Conservation (phyloP, 2,329 filamentous ascomycete species). For the Metarhizium anisopliae region DNA sequence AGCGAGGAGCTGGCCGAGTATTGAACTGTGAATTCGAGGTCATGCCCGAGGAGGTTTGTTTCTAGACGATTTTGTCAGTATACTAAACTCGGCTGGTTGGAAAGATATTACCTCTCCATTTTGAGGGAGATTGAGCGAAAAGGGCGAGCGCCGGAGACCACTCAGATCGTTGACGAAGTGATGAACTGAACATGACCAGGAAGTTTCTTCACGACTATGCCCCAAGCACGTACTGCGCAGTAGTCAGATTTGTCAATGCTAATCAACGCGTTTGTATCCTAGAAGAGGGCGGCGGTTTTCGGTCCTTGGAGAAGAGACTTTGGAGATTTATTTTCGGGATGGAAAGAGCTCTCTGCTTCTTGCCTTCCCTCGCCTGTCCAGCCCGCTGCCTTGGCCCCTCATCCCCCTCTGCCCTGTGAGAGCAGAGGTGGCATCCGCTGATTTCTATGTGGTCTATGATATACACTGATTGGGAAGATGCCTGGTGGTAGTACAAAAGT, state of each 20-base stretch:
- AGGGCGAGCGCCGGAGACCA: conserved; percentile 24
- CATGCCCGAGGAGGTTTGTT: conserved; percentile 31
- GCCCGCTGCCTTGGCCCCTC: neutral
- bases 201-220: neutral
- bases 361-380: neutral
- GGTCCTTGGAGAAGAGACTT: neutral
- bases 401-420: neutral
- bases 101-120: conserved; percentile 16
- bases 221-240: neutral
- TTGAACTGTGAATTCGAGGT: conserved; percentile 32
- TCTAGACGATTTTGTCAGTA: conserved; percentile 22
- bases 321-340: neutral
- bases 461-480: neutral
- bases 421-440: neutral
- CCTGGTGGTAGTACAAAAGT: neutral
- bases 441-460: neutral
- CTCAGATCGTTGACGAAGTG: conserved; percentile 25
- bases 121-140: conserved; percentile 12
- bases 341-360: conserved; percentile 4
- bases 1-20: neutral
- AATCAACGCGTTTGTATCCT: neutral
- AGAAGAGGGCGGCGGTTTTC: neutral
- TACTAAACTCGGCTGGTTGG: neutral
- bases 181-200: conserved; percentile 29
- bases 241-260: neutral